Percentiles rank a stretch among this genome's conserved stretches.
phyloP scores from a whole-genome alignment of 148 eudicot genomes.

The Chenopodium album region DNA sequence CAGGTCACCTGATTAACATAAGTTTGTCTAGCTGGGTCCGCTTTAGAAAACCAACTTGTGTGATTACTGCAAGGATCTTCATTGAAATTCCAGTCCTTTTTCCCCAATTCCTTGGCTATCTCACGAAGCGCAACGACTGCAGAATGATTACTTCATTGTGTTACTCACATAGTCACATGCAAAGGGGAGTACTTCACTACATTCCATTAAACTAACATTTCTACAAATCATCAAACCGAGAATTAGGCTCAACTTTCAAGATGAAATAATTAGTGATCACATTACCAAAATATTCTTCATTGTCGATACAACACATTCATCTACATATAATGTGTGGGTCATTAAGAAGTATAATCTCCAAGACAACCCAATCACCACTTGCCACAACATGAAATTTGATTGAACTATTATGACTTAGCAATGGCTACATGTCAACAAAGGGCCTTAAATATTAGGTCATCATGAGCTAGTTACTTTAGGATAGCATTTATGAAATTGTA shows the following conservation, averaged over 20 bases:
- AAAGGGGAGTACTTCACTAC: not conserved
- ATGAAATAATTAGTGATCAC: not conserved
- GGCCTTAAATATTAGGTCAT: not conserved
- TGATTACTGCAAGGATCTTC: constrained; percentile 38
- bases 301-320: not conserved
- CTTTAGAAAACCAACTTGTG: constrained; percentile 31
- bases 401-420: not conserved
- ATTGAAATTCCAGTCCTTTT: constrained; percentile 37
- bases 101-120: constrained; percentile 38
- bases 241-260: not conserved
- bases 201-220: not conserved
- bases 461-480: not conserved
- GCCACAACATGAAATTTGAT: not conserved
- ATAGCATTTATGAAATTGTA: not conserved
- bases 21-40: constrained; percentile 9
- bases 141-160: constrained; percentile 1
- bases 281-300: not conserved
- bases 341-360: not conserved
- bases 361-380: not conserved
- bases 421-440: not conserved
- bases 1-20: constrained; percentile 36
- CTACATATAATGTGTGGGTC: not conserved
- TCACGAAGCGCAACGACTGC: constrained; percentile 39
- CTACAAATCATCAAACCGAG: not conserved
- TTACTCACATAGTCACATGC: not conserved